Conservation (phyloP, 2,329 filamentous ascomycete species). For the Colletotrichum incanum region DNA sequence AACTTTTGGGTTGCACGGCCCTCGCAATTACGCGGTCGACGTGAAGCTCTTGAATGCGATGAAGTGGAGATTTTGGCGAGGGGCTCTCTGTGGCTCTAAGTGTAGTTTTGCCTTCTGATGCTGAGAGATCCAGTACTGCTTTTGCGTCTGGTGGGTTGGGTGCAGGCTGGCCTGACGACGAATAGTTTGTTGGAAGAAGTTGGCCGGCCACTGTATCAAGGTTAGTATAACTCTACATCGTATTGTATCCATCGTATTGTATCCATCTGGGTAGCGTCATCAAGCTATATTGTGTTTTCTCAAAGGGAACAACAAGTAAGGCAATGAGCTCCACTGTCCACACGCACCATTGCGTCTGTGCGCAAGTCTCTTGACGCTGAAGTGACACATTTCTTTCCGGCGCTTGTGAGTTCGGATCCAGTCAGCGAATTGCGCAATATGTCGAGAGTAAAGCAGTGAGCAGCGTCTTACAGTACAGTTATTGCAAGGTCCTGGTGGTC, state of each 20-base stretch:
- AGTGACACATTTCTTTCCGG: slow-evolving; percentile 44
- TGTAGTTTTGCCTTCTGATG: background rate
- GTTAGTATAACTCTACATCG: background rate
- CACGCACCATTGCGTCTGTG: slow-evolving; percentile 47
- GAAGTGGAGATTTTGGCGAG: slow-evolving; percentile 2
- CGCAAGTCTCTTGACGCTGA: slow-evolving; percentile 47
- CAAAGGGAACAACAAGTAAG: background rate
- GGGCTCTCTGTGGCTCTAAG: background rate
- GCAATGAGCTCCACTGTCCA: background rate
- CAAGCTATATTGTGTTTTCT: background rate
- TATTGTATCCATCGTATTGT: background rate
- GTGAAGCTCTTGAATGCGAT: slow-evolving; percentile 47
- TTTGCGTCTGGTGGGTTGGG: slow-evolving; percentile 21
- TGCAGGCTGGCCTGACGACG: background rate
- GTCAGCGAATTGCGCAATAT: slow-evolving; percentile 7
- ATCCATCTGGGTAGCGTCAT: background rate
- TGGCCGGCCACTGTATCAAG: slow-evolving; percentile 34
- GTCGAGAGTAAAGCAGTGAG: background rate
- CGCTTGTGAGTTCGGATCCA: slow-evolving; percentile 32
- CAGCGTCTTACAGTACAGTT: slow-evolving; percentile 48
- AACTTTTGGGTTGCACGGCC: slow-evolving; percentile 33
- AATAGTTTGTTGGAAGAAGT: slow-evolving; percentile 37
- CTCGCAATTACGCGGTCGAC: slow-evolving; percentile 48
- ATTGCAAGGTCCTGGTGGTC: slow-evolving; percentile 48
- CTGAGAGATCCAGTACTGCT: slow-evolving; percentile 27